A percentile compares a stretch with the other conserved stretches of the same genome.
These are phyloP conservation scores for Lentinula novae-zelandiae DNA, from an alignment of 1,284 basidiomycete species.

Conservation along the genomic window DNA sequence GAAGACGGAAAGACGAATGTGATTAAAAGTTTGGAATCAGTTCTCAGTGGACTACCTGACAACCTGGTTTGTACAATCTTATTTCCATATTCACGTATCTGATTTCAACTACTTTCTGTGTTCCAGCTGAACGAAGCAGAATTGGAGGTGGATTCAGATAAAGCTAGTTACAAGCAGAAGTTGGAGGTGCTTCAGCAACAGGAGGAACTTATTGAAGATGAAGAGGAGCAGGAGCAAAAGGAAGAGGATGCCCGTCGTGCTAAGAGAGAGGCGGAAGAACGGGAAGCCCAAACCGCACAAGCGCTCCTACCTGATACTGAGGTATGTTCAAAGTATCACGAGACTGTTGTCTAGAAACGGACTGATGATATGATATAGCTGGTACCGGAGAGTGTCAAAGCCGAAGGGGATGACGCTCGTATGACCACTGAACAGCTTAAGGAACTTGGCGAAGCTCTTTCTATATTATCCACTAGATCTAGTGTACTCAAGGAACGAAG, in stretches of 20 bases:
- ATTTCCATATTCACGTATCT: neutral
- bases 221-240: conserved; percentile 96
- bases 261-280: conserved; percentile 74
- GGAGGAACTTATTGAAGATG: conserved; percentile 98
- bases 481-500: conserved; percentile 95
- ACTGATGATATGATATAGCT: conserved; percentile 26
- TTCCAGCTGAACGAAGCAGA: conserved; percentile 91
- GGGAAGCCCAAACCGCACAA: conserved; percentile 71
- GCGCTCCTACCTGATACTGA: conserved; percentile 79
- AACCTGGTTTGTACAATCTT: conserved; percentile 66
- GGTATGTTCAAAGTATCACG: conserved; percentile 33
- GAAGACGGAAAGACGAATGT: conserved; percentile 77
- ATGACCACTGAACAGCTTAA: conserved; percentile 98
- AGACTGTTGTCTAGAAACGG: neutral
- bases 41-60: conserved; percentile 91
- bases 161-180: conserved; percentile 96
- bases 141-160: conserved; percentile 90
- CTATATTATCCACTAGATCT: conserved; percentile 92
- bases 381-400: conserved; percentile 39
- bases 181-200: conserved; percentile 97
- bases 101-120: conserved; percentile 11
- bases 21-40: conserved; percentile 83
- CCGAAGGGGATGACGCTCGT: conserved; percentile 70
- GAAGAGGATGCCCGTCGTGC: conserved; percentile 89
- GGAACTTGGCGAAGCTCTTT: conserved; percentile 91